Conservation (phyloP, 2,329 filamentous ascomycete genomes). For the Fusarium solani-melongenae region DNA sequence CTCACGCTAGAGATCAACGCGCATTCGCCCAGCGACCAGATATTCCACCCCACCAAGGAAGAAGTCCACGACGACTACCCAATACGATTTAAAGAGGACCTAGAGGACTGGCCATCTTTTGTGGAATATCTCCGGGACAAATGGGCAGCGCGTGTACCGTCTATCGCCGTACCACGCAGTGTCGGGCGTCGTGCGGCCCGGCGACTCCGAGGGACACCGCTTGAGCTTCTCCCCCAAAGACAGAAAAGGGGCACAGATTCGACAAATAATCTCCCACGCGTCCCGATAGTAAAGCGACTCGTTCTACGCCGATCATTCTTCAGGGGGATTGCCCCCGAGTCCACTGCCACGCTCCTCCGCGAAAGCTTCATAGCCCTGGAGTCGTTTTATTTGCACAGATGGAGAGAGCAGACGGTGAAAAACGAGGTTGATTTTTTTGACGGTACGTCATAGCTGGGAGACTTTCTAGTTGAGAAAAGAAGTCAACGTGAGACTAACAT, state of each 20-base stretch:
- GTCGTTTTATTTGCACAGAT: slow-evolving; percentile 12
- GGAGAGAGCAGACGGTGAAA: background rate
- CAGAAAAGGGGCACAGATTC: background rate
- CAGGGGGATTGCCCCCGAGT: slow-evolving; percentile 7
- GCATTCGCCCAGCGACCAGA: slow-evolving; percentile 21
- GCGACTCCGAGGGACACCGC: slow-evolving; percentile 13
- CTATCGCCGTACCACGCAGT: background rate
- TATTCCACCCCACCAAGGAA: background rate
- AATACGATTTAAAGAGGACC: slow-evolving; percentile 14
- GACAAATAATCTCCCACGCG: background rate
- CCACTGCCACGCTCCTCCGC: slow-evolving; percentile 17
- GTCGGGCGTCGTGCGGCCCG: background rate
- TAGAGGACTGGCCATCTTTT: background rate
- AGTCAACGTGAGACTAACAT: background rate
- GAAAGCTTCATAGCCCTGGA: slow-evolving; percentile 24
- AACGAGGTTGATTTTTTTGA: background rate
- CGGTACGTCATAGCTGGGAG: background rate
- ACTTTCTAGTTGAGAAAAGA: too few species aligned
- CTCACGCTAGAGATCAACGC: slow-evolving; percentile 23
- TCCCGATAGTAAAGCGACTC: slow-evolving; percentile 23
- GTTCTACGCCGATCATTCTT: slow-evolving; percentile 8
- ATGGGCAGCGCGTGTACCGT: background rate
- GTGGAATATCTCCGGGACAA: background rate
- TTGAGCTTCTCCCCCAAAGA: slow-evolving; percentile 13
- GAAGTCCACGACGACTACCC: slow-evolving; percentile 18